A percentile compares a stretch with the other conserved stretches of the same genome.
phyloP scores from a whole-genome alignment of 495 filamentous ascomycete genomes.

The Talaromyces nanjingensis region DNA sequence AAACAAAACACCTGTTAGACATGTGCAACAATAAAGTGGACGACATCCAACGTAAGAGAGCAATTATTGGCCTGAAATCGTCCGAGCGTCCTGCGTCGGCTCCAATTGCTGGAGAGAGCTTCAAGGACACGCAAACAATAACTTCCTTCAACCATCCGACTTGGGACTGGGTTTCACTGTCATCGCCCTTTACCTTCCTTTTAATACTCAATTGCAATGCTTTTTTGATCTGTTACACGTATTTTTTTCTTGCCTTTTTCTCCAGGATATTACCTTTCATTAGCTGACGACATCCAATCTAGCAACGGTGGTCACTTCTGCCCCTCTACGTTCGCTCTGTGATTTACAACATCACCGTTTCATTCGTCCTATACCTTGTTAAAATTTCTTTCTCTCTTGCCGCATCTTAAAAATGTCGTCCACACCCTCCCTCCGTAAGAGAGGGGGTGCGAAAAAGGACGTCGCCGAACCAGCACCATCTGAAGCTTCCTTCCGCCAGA shows the following conservation, averaged over 20 bases:
- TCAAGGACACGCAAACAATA: constrained; percentile 7
- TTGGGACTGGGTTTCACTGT: neutral
- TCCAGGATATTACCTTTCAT: neutral
- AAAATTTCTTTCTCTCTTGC: neutral
- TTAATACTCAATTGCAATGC: constrained; percentile 1
- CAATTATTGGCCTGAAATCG: neutral
- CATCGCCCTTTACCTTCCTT: constrained; percentile 3
- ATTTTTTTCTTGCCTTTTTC: neutral
- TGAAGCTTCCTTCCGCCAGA: neutral
- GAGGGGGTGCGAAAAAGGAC: constrained; percentile 41
- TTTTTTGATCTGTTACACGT: constrained; percentile 11
- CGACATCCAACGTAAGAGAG: neutral
- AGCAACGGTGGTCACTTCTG: constrained; percentile 6
- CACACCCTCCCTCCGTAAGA: constrained; percentile 44
- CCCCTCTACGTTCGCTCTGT: constrained; percentile 15
- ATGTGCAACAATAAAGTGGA: neutral
- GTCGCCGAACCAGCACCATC: constrained; percentile 11
- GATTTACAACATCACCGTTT: constrained; percentile 22
- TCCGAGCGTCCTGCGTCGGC: neutral
- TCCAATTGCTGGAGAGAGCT: constrained; percentile 3
- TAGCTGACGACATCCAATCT: neutral
- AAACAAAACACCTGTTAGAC: neutral
- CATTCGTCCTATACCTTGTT: constrained; percentile 10
- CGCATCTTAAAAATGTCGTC: constrained; percentile 13
- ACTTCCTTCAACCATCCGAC: neutral